Base-by-base conservation (phyloP, 2,329 filamentous ascomycete genomes). In the Raffaelea albimanens region DNA sequence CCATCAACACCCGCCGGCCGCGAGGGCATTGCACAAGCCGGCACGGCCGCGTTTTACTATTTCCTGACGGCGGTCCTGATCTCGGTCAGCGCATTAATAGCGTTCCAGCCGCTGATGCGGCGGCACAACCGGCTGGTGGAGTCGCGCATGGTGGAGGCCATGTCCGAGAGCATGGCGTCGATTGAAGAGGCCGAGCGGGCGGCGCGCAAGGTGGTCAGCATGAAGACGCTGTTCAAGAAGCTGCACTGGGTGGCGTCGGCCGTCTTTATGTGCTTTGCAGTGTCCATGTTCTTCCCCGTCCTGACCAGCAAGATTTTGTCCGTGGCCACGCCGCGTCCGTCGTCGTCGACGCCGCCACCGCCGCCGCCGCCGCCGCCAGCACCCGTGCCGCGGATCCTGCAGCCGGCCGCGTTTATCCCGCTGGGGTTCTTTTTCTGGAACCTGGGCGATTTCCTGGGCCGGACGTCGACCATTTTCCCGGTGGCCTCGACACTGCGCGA, bases 261-360 rank as follows among this genome's bases (percentile, higher is more conserved):
- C 8, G 79, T 96, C 14, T 88, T 87, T 57, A 62, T 90, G 53
- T 89, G 83, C 60, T 97, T 97, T 59, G 67, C 75, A 39, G 68
- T 91, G 47, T 90, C 90, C 44, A 97, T 98, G 91, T 82, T 93
- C 61, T 97, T 90, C 69, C 93, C 93, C 1, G 87, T 97, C 51
- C 94, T 94, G 65, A 97, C 93, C 0, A 69, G 75, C 49, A 80
- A 83, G 64, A 83, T 84, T 53, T 57, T 67, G 31, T 76, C 73
- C 9, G 68, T 75, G 3, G 52, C 41, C 22, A 46, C 54, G 48
- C 29, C 48, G 57, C 59, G 50, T 61, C 56, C 52, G 64, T 52
- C 5, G 31, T 5, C 31, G 20, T 5, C 40, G 9, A 50, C 57
- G 8, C 71, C 76, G 10, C 13, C 34, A 19, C 18, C 43, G 16